Base-by-base conservation (phyloP, 2,329 filamentous ascomycete genomes). In the Colletotrichum cordylinicola region DNA sequence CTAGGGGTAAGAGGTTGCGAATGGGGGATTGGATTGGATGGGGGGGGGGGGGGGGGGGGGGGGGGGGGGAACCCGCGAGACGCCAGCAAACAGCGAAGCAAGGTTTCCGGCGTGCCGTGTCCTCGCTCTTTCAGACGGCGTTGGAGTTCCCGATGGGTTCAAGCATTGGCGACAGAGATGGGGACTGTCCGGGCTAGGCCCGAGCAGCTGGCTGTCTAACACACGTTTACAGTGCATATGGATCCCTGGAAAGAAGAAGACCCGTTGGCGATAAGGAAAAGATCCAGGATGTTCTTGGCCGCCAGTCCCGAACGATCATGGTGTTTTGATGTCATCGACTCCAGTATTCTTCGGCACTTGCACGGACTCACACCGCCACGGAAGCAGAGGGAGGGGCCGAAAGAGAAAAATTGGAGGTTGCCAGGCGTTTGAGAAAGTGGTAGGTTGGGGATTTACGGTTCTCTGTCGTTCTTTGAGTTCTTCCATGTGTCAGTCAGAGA, bases 251-350 rank as follows among this genome's bases (percentile, higher is more conserved):
- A 24, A 12, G n/a, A 52, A 56, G 52, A 27, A 60, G 12, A 13
- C n/a, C 10, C 35, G 56, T 48, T 16, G 60, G 48, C 56, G 56
- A 70, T 70, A 55, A 65, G 43, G 60, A 56, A 24, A 65, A 29
- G 39, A 37, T 24, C 27, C 37, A 35, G 70, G 35, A 43, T 66
- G 39, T 21, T 65, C 43, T 52, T 65, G 58, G 70, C 64, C 58
- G 70, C 29, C 31, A 31, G 39, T 74, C n/a, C 70, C 70, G 70
- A 74, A 24, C 29, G n/a, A 55, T 60, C 64, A 39, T 43, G 64
- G 43, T 52, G 48, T 52, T 60, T 75, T 76, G 70, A 76, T 76
- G 74, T 76, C 74, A 76, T 76, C 35, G 64, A 73, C 74, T 39
- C 74, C 74, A 73, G n/a, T 65, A 35, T 37, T 69, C 10, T 74